A percentile compares a stretch with the other conserved stretches of the same genome.
These are phyloP conservation scores for Ilyonectria sp. DNA, from an alignment of 2,329 filamentous ascomycete species.

Conservation along the genomic window DNA sequence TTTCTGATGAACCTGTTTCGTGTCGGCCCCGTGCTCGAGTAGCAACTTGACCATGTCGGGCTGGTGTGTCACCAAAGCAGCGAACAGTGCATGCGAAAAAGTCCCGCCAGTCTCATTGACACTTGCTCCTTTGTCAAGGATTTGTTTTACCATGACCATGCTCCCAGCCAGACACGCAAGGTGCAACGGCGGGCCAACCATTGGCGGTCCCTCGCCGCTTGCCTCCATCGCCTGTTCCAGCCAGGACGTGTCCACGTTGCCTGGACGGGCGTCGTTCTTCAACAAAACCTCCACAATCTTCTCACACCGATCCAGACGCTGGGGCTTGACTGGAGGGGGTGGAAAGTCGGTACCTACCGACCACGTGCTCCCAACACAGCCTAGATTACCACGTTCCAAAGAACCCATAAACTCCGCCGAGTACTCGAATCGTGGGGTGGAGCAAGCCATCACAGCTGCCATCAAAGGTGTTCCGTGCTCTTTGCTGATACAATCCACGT, in stretches of 20 bases:
- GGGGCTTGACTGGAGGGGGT: background rate
- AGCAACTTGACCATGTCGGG: conserved; percentile 2
- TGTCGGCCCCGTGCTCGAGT: background rate
- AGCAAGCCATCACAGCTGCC: conserved; percentile 14
- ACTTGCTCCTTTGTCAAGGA: background rate
- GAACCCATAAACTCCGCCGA: no score
- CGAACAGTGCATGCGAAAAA: background rate
- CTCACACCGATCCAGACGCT: background rate
- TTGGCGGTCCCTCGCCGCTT: no score
- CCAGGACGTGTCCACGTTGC: no score
- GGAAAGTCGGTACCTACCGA: background rate
- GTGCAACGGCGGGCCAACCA: conserved; percentile 16
- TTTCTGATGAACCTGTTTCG: background rate
- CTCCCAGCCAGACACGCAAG: conserved; percentile 38
- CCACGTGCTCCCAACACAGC: background rate
- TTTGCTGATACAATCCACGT: background rate
- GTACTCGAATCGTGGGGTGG: background rate
- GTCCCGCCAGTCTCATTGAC: background rate
- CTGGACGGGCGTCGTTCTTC: background rate
- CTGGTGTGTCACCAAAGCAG: background rate
- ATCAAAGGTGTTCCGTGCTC: conserved; percentile 1
- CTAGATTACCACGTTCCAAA: no score
- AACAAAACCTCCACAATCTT: background rate
- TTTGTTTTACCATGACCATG: conserved; percentile 48
- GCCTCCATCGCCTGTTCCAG: no score